Percentiles rank a stretch among this genome's conserved stretches.
Conservation (phyloP, 2,329 filamentous ascomycete species). For the Verticillium klebahnii region DNA sequence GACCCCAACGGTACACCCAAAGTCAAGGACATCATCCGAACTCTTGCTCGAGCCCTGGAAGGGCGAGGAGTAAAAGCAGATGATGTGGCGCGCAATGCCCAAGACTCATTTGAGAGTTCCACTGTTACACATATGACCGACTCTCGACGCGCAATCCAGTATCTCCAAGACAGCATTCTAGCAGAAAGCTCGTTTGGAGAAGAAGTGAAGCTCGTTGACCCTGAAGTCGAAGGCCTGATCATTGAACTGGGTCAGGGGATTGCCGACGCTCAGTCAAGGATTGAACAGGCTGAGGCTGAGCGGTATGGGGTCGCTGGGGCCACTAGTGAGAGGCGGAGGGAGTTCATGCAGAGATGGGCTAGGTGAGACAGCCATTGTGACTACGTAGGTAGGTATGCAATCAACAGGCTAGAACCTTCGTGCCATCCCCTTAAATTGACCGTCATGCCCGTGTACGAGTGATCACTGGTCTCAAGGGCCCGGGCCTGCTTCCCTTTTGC, state of each 20-base stretch:
- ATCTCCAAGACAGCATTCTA: slow-evolving; percentile 46
- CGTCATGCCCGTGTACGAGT: too few species aligned
- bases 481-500: too few species aligned
- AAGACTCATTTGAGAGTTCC: slow-evolving; percentile 44
- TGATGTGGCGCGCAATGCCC: slow-evolving; percentile 39
- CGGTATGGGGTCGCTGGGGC: slow-evolving; percentile 12
- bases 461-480: too few species aligned
- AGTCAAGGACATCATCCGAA: slow-evolving; percentile 18
- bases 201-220: slow-evolving; percentile 44
- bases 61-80: slow-evolving; percentile 38
- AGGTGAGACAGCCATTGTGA: neutral
- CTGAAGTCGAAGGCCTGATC: slow-evolving; percentile 48
- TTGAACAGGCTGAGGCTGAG: slow-evolving; percentile 31
- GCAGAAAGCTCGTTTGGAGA: slow-evolving; percentile 45
- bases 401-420: too few species aligned
- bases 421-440: too few species aligned
- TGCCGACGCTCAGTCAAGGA: slow-evolving; percentile 29
- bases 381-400: too few species aligned
- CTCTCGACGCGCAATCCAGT: slow-evolving; percentile 39
- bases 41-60: slow-evolving; percentile 27
- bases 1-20: slow-evolving; percentile 25
- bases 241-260: slow-evolving; percentile 40
- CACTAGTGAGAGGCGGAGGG: slow-evolving; percentile 40
- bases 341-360: slow-evolving; percentile 41
- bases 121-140: slow-evolving; percentile 40